Conservation (phyloP, 2,329 filamentous ascomycete species). For the Trematosphaeria pertusa region DNA sequence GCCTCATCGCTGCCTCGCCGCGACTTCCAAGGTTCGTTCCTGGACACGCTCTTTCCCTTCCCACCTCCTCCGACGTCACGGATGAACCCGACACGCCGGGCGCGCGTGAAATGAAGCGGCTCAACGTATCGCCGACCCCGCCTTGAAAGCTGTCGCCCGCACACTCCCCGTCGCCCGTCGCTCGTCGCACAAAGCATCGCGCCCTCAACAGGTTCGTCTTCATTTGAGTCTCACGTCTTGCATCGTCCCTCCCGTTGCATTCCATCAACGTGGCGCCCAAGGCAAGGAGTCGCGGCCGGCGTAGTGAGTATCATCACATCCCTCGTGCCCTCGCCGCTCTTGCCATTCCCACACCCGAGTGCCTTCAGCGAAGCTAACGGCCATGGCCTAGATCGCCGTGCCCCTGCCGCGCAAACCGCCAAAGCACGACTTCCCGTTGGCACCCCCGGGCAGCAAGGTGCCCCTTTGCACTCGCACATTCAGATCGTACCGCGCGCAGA, state of each 20-base stretch:
- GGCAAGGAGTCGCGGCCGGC: conserved; percentile 24
- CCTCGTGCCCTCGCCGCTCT: background rate
- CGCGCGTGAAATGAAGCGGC: background rate
- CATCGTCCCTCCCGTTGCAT: background rate
- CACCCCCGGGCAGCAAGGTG: conserved; percentile 13
- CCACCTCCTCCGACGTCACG: too few species aligned
- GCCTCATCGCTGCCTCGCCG: too few species aligned
- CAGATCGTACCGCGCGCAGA: conserved; percentile 25
- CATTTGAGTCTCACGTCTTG: background rate
- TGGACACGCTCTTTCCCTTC: too few species aligned
- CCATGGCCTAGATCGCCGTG: conserved; percentile 25
- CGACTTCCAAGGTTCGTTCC: too few species aligned
- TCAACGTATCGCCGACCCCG: background rate
- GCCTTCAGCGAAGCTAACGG: conserved; percentile 2
- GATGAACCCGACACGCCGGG: too few species aligned
- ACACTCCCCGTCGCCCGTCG: background rate
- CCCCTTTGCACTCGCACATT: conserved; percentile 30
- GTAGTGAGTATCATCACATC: conserved; percentile 27
- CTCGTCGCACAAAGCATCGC: background rate
- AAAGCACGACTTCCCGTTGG: conserved; percentile 25
- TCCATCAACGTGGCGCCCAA: conserved; percentile 29
- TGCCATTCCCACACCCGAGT: too few species aligned
- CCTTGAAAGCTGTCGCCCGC: background rate
- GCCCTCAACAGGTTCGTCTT: background rate
- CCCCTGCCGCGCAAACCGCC: conserved; percentile 15